These are phyloP conservation scores for Saccharum spontaneum DNA, from an alignment of 176 grass and related monocot species.

Conservation along the genomic window DNA sequence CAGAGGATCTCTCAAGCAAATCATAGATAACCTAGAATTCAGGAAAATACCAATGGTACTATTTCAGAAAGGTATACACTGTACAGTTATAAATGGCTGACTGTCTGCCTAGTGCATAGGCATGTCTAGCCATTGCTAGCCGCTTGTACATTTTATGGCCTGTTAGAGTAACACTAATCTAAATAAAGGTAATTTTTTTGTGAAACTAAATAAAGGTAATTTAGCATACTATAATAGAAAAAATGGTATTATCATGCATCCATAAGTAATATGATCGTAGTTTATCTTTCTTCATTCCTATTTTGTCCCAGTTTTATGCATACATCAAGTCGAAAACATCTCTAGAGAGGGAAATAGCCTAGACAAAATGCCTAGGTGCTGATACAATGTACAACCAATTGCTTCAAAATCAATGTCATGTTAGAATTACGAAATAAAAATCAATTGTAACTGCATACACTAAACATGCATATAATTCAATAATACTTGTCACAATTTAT, in stretches of 20 bases:
- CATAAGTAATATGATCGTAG: neutral
- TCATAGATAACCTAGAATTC: constrained; percentile 94
- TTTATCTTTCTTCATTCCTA: neutral
- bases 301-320: neutral
- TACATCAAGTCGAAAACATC: neutral
- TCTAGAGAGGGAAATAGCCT: neutral
- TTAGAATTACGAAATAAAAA: neutral
- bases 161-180: neutral
- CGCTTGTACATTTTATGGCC: neutral
- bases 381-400: neutral
- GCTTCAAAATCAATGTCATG: neutral
- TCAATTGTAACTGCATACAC: neutral
- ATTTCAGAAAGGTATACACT: constrained; percentile 4
- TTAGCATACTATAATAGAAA: neutral
- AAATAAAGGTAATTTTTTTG: neutral
- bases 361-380: neutral
- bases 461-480: too few relatives aligned
- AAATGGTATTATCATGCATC: neutral
- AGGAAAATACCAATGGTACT: constrained; percentile 20
- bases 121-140: neutral
- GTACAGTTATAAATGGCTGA: neutral
- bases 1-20: constrained; percentile 98
- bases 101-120: neutral
- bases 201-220: neutral
- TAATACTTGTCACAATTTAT: too few relatives aligned